Percentiles rank a stretch among this genome's conserved stretches.
Conservation (phyloP, 805 yeast genomes). For the Metschnikowia lochheadii region DNA sequence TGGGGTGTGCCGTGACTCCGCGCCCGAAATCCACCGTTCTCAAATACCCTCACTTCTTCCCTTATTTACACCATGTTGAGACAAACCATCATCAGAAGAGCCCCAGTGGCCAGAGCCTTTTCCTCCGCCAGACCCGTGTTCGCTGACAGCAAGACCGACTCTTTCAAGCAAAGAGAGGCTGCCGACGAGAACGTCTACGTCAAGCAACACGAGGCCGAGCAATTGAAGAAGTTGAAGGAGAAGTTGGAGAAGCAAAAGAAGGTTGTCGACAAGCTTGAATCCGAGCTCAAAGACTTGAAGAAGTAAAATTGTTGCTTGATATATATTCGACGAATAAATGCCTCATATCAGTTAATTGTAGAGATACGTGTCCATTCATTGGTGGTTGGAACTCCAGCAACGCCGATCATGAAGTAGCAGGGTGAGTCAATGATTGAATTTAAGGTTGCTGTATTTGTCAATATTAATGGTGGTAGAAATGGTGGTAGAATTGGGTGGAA, state of each 20-base stretch:
- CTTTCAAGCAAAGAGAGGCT: constrained; percentile 75
- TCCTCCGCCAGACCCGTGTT: constrained; percentile 13
- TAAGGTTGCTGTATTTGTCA: no score
- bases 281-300: constrained; percentile 48
- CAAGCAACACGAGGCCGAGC: constrained; percentile 87
- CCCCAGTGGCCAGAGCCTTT: constrained; percentile 14
- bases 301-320: constrained; percentile 27
- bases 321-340: not conserved
- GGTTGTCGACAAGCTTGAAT: constrained; percentile 46
- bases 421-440: no score
- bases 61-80: constrained; percentile 15
- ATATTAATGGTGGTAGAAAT: no score
- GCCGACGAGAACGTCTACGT: constrained; percentile 85
- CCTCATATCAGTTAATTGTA: not conserved
- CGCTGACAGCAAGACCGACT: constrained; percentile 19
- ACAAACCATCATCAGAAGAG: constrained; percentile 16
- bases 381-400: not conserved
- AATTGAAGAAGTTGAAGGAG: constrained; percentile 70
- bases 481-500: no score
- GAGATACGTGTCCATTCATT: not conserved
- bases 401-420: no score
- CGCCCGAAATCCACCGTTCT: not conserved
- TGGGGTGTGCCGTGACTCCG: constrained; percentile 2
- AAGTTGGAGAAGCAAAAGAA: constrained; percentile 73
- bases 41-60: not conserved